These are phyloP conservation scores for Waitea zeae DNA, from an alignment of 1,284 basidiomycete species.

Conservation along the genomic window DNA sequence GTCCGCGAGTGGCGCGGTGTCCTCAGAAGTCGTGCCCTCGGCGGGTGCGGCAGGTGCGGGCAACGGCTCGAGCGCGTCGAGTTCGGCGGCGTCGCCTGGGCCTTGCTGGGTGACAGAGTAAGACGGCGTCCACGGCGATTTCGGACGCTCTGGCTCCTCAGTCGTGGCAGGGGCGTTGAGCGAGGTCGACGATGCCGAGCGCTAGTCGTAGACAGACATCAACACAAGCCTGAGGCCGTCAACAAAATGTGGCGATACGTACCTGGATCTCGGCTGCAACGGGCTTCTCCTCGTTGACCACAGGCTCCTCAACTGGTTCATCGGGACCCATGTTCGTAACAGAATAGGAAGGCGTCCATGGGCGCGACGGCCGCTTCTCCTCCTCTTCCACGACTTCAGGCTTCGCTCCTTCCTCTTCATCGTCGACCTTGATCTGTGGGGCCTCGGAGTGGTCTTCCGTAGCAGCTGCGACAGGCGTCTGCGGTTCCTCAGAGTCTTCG, in stretches of 20 bases:
- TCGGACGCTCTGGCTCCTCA: constrained; percentile 13
- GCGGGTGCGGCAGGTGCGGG: constrained; percentile 6
- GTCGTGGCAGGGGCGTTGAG: no score
- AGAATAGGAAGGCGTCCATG: constrained; percentile 3
- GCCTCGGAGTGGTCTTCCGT: no score
- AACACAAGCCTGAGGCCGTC: no score
- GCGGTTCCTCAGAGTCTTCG: no score
- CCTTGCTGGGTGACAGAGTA: constrained; percentile 22
- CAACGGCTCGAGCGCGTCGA: constrained; percentile 11
- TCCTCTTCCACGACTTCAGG: not conserved
- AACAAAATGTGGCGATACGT: no score
- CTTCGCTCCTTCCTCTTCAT: not conserved
- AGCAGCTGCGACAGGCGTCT: no score
- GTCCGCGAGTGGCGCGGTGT: not conserved
- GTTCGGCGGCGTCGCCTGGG: constrained; percentile 12
- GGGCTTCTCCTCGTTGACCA: not conserved
- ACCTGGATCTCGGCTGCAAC: no score
- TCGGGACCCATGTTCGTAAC: constrained; percentile 1
- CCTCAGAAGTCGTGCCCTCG: not conserved
- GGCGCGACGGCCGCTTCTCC: constrained; percentile 1
- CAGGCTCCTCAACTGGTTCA: not conserved
- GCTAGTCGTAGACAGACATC: no score
- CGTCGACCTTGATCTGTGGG: not conserved
- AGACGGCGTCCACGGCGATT: constrained; percentile 24
- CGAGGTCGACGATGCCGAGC: no score